Base-by-base conservation (phyloP, 768 basidiomycete genomes). In the Symmetrospora coprosmae region DNA sequence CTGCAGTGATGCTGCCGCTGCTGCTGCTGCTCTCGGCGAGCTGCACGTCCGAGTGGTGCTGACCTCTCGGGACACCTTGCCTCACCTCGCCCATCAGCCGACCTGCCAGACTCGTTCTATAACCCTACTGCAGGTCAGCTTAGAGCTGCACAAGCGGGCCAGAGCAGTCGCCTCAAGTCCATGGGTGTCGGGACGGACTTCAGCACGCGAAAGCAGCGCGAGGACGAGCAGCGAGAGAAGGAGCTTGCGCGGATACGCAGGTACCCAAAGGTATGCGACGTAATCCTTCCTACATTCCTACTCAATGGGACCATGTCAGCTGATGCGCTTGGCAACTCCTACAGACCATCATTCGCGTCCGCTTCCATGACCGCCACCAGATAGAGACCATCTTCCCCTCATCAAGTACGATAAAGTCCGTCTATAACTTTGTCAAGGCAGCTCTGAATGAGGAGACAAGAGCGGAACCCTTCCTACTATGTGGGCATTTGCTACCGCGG, bases 391-490 rank as follows among this genome's bases (percentile, higher is more conserved):
- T 73, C 0, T 90, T 91, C 68, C 77, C 81, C 2, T 89, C 88
- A 5, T 79, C 78, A 2, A 80, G 82, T 72, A 89, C 85, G 71
- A 87, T 92, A 50, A 79, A 79, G 49, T 76, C 83, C 2, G 80
- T 92, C 8, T 91, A 92, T 70, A 85, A 84, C 9, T 90, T 90
- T 64, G 86, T 89, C 51, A 79, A 83, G 33, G 73, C 76, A 31
- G 79, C 80, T 21, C 74, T 92, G 33, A 74, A 80, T 40, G 84
- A 86, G 58, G 85, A 87, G 63, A 80, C 82, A 43, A 81, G 85
- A 70, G 77, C 82, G 2, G 80, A 80, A 72, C 87, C 87, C 67
- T 92, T 89, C 67, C 77, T 88, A 37, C 76, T 92, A 37, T 91
- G 88, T 90, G 66, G 51, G 82, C n/a, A n/a, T 78, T 33, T 19